Evolutionary conservation across 2,329 filamentous ascomycete genomes (phyloP), one percentile per base, ranked within the genome.

Genomic region (Penicillium sp.): DNA sequence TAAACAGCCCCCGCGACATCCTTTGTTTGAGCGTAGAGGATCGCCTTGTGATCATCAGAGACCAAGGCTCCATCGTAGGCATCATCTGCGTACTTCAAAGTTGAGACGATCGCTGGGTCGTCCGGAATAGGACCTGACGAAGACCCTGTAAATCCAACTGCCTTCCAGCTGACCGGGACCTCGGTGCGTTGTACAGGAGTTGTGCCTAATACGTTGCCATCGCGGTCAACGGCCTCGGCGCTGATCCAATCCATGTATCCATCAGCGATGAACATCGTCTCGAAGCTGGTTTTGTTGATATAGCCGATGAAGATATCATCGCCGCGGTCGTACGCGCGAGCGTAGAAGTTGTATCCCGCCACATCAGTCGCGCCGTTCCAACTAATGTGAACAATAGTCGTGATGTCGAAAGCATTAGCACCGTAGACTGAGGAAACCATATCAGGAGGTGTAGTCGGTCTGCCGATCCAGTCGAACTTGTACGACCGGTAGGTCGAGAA

Each of bases 291-390:
- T 42, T 69, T 71, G 31, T 54, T 50, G 4, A 59, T 59, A 27
- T 51, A 57, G 11, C 58, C 64, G 20, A 69, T 44, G 13, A 57
- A 40, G n/a, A 55, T 44, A 6, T 55, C 51, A 3, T 46, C 56
- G 49, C 31, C 66, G 48, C 41, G 65, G 6, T 50, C 50, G 29
- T 44, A 46, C 9, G 48, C 49, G 13, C 61, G 53, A 18, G 46
- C 61, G 38, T 60, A 62, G 39, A 69, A 63, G 9, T 58, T 55
- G 66, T 66, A 70, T 1, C 22, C 18, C 1, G 46, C 51, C 2
- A 70, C 54, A 8, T 69, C 65, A 1, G 67, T 70, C 4, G 67
- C 67, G 0, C 67, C 68, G 41, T 69, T 61, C 59, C 59, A 61
- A 44, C 59, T 61, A 23, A 68, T 59, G 41, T 68, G 56, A 32